A percentile compares a stretch with the other conserved stretches of the same genome.
These are phyloP conservation scores for Emydomyces testavorans DNA, from an alignment of 2,329 filamentous ascomycete species.

Conservation along the genomic window DNA sequence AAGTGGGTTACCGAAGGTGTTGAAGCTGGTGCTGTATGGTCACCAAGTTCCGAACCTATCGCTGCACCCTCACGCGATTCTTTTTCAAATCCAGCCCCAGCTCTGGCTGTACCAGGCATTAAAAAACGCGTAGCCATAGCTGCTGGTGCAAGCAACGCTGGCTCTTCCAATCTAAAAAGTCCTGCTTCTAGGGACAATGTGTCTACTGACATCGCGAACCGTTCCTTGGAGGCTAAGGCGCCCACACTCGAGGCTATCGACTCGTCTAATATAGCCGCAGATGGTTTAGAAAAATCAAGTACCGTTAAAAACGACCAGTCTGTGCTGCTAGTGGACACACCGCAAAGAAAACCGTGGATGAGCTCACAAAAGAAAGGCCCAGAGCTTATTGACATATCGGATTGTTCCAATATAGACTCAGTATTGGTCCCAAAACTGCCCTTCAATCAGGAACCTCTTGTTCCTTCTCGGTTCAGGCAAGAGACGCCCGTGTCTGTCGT, in stretches of 20 bases:
- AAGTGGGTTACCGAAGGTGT: slow-evolving; percentile 23
- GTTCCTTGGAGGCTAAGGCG: background rate
- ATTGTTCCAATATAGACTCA: background rate
- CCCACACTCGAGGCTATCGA: background rate
- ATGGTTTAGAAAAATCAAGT: too few species aligned
- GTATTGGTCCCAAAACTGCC: background rate
- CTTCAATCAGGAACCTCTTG: slow-evolving; percentile 2
- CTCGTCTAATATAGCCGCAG: background rate
- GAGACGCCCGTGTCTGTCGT: background rate
- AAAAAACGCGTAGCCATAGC: slow-evolving; percentile 7
- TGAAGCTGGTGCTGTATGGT: slow-evolving; percentile 16
- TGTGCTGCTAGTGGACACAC: too few species aligned
- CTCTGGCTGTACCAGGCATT: slow-evolving; percentile 1
- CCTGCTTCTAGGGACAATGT: background rate
- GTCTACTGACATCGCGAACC: background rate
- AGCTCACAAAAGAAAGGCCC: background rate
- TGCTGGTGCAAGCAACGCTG: background rate
- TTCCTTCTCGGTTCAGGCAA: background rate
- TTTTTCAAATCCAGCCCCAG: slow-evolving; percentile 1
- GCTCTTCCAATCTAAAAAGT: background rate
- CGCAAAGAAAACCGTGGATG: background rate
- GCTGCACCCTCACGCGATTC: slow-evolving; percentile 6
- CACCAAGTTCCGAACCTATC: slow-evolving; percentile 9
- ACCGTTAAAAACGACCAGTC: background rate
- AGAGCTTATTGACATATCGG: background rate